Conservation (phyloP, 2,329 filamentous ascomycete species). For the Exophiala phaeomuriformis region DNA sequence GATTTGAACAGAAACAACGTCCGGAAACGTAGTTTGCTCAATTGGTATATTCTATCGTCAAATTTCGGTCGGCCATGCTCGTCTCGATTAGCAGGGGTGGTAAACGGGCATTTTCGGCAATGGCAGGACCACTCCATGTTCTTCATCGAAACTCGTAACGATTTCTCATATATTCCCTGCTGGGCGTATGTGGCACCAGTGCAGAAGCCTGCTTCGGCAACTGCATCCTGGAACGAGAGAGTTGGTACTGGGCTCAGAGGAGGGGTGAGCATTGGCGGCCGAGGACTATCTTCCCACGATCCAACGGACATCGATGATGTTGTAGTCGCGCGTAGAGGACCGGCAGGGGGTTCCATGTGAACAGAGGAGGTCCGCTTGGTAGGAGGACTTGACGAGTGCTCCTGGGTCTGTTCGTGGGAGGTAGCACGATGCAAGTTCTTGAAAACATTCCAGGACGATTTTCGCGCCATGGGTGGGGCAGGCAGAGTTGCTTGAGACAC, state of each 20-base stretch:
- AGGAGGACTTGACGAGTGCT: not conserved
- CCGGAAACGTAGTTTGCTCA: slow-evolving; percentile 10
- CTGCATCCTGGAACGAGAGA: slow-evolving; percentile 1
- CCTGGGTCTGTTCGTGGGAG: slow-evolving; percentile 2
- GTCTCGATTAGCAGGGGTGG: slow-evolving; percentile 11
- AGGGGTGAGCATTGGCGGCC: slow-evolving; percentile 10
- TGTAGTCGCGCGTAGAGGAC: slow-evolving; percentile 2
- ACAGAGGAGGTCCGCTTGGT: slow-evolving; percentile 1
- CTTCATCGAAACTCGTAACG: slow-evolving; percentile 12
- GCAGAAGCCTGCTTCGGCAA: slow-evolving; percentile 13
- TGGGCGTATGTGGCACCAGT: slow-evolving; percentile 15
- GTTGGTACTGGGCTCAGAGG: slow-evolving; percentile 14
- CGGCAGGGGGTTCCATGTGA: slow-evolving; percentile 1
- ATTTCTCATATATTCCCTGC: slow-evolving; percentile 9
- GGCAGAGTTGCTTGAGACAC: slow-evolving; percentile 1
- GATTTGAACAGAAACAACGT: slow-evolving; percentile 17
- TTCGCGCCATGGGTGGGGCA: slow-evolving; percentile 1
- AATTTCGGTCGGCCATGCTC: slow-evolving; percentile 15
- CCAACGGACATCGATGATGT: slow-evolving; percentile 3
- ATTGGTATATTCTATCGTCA: slow-evolving; percentile 11
- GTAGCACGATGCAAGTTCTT: slow-evolving; percentile 8
- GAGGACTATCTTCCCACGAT: slow-evolving; percentile 3
- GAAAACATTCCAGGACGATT: slow-evolving; percentile 15
- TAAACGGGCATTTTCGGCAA: slow-evolving; percentile 15
- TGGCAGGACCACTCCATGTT: slow-evolving; percentile 16